A percentile compares a stretch with the other conserved stretches of the same genome.
Evolutionary conservation across 345 rosid genomes (phyloP).

Genomic region (Luvunga scandens): DNA sequence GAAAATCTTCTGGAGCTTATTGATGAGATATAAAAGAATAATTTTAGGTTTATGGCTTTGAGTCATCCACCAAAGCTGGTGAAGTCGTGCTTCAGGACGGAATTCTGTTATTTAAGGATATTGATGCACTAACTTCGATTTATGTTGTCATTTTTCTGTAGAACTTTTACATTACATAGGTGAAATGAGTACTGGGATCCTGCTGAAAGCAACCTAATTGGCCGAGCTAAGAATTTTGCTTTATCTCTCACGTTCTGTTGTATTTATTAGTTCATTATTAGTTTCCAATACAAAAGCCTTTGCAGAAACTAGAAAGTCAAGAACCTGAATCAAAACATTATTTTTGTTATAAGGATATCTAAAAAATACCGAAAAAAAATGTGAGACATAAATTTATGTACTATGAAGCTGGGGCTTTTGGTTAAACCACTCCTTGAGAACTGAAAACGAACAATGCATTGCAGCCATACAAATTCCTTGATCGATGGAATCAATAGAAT

Average conservation of each 20-base stretch:
- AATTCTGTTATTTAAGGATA: not conserved
- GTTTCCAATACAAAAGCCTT: not conserved
- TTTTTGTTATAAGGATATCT: not conserved
- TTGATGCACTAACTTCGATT: not conserved
- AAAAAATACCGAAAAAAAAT: not conserved
- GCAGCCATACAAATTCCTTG: no score
- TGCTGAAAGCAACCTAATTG: not conserved
- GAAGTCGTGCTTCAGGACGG: constrained; percentile 1
- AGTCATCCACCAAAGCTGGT: not conserved
- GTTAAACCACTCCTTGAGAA: not conserved
- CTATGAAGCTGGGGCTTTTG: not conserved
- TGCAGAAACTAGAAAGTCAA: not conserved
- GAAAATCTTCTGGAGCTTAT: constrained; percentile 79
- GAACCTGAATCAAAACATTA: not conserved
- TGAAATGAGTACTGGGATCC: not conserved
- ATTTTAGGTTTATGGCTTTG: not conserved
- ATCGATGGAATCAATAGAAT: not conserved
- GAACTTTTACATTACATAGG: not conserved
- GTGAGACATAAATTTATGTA: not conserved
- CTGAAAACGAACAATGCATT: not conserved
- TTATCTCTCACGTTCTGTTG: not conserved
- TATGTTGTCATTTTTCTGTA: not conserved
- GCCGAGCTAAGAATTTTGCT: not conserved
- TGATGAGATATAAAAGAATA: constrained; percentile 52
- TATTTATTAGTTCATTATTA: not conserved